Percentiles rank a stretch among this genome's conserved stretches.
Evolutionary conservation across 2,329 filamentous ascomycete species (phyloP).

Genomic region (Aspergillus udagawae): DNA sequence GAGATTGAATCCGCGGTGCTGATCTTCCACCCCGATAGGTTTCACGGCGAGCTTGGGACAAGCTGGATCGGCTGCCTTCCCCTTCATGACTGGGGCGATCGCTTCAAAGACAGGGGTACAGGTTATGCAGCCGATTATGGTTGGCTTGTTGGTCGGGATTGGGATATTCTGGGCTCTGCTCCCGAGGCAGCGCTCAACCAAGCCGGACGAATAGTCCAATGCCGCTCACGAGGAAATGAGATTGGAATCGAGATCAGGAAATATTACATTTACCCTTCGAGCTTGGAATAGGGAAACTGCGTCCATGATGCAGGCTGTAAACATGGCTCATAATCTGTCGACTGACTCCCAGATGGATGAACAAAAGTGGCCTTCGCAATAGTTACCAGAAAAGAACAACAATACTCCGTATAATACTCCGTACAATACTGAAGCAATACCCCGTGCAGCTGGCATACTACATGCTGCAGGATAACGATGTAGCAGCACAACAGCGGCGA

Average conservation of each 20-base stretch:
- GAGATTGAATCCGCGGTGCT: not conserved
- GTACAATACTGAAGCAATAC: too few relatives aligned
- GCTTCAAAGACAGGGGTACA: conserved; percentile 21
- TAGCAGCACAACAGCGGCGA: too few relatives aligned
- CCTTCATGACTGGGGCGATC: conserved; percentile 21
- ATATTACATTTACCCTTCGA: not conserved
- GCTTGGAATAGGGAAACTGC: not conserved
- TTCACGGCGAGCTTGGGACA: conserved; percentile 22
- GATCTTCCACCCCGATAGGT: conserved; percentile 10
- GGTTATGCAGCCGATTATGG: conserved; percentile 23
- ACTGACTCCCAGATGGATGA: not conserved
- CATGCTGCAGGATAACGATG: too few relatives aligned
- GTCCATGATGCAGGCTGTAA: not conserved
- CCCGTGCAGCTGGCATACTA: too few relatives aligned
- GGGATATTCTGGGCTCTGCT: conserved; percentile 19
- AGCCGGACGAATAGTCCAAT: not conserved
- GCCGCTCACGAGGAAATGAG: not conserved
- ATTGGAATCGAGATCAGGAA: not conserved
- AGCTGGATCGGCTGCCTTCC: conserved; percentile 21
- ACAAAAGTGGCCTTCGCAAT: not conserved
- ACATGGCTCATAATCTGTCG: not conserved
- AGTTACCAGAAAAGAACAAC: not conserved
- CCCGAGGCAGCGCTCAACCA: conserved; percentile 6
- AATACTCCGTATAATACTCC: too few relatives aligned
- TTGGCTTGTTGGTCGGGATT: conserved; percentile 18